Percentiles rank a stretch among this genome's conserved stretches.
These are phyloP conservation scores for Orbilia quercus DNA, from an alignment of 2,329 filamentous ascomycete genomes.

Conservation along the genomic window DNA sequence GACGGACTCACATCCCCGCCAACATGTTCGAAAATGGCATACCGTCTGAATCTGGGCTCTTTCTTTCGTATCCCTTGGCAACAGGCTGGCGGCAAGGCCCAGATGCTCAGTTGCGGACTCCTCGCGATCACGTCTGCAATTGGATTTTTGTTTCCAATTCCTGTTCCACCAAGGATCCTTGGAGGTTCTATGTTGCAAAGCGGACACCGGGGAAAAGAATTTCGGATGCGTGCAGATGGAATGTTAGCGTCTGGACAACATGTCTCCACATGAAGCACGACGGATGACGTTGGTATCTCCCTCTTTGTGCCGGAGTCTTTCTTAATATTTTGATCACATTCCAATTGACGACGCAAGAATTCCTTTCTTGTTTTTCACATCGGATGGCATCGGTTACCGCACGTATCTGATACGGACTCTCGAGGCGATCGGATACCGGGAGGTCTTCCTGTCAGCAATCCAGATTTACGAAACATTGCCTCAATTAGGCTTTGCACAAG, in stretches of 20 bases:
- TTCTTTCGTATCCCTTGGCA: conserved; percentile 28
- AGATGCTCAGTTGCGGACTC: conserved; percentile 20
- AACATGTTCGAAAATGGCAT: conserved; percentile 27
- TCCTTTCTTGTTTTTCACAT: too few relatives aligned
- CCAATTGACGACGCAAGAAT: not conserved
- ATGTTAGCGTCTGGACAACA: conserved; percentile 17
- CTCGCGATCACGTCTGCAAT: conserved; percentile 45
- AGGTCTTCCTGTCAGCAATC: not conserved
- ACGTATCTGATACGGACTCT: conserved; percentile 5
- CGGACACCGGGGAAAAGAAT: conserved; percentile 21
- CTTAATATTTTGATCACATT: not conserved
- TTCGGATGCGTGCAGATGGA: conserved; percentile 51
- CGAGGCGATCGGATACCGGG: conserved; percentile 15
- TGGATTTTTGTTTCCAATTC: conserved; percentile 25
- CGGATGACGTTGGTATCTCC: conserved; percentile 34
- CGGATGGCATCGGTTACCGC: conserved; percentile 27
- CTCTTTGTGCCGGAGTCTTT: conserved; percentile 11
- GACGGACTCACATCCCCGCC: conserved; percentile 30
- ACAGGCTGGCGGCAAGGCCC: conserved; percentile 22
- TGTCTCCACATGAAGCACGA: conserved; percentile 6
- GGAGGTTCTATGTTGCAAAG: conserved; percentile 14
- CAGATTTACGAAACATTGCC: conserved; percentile 1
- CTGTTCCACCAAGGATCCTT: conserved; percentile 17
- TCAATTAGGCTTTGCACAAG: not conserved
- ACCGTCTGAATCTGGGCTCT: conserved; percentile 22